Base-by-base conservation (phyloP, 2,329 filamentous ascomycete species). In the Phaeosphaeriaceae sp. region DNA sequence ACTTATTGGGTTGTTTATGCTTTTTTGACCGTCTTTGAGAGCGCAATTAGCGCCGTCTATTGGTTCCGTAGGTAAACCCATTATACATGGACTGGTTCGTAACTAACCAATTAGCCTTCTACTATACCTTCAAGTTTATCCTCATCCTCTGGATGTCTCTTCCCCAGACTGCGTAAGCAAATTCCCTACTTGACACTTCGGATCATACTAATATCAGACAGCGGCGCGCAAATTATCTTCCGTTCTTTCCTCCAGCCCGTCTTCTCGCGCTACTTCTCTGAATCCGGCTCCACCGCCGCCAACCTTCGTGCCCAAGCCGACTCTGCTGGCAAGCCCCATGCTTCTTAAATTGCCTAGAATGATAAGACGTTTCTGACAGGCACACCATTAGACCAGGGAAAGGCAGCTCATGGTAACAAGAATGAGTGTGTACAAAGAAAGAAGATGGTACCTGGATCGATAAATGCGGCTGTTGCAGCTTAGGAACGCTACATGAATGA, bases 91-190 rank as follows among this genome's bases (percentile, higher is more conserved):
- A n/a, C 8, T 6, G 7, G 1, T 13, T 13, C 15, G 4, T 18
- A 32, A 50, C 62, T 64, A 46, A 67, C 49, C 16, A 28, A 7
- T n/a, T 48, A 76, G 77, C 94, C 73, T 99, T 99, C 82, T 99
- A 99, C 88, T 99, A 90, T 80, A 93, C 92, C 74, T 97, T 99
- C 89, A 99, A 99, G 85, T 97, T 99, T 74, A 81, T 95, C 73
- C 89, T 97, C 76, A 84, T 97, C 68, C 87, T 99, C 75, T 99
- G 94, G 94, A 92, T 99, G 80, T 87, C 93, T 66, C 91, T 99
- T 70, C 94, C 94, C 76, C 84, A 90, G 77, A 97, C 95, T 82
- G 82, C 83, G 93, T 97, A 87, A 74, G 88, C 23, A 26, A 26
- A 26, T 80, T 35, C 34, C n/a, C 20, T 43, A 36, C 15, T 20